phyloP scores from a whole-genome alignment of 805 yeast species.

The Metschnikowia lunata region DNA sequence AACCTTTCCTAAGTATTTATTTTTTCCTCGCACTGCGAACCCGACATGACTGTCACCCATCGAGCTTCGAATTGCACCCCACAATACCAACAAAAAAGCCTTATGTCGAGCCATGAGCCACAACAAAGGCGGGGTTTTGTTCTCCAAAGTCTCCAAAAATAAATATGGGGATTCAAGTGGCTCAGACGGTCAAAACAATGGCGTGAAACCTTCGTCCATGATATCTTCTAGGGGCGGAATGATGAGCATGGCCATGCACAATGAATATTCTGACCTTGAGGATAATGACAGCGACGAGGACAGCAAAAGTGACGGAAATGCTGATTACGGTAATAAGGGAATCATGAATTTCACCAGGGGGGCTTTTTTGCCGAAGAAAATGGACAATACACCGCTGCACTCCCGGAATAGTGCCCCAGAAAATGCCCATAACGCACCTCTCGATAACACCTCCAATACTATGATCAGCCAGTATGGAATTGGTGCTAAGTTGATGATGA shows the following conservation, averaged over 20 bases:
- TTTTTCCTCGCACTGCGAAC: no score
- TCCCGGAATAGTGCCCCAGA: no score
- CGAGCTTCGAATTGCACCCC: no score
- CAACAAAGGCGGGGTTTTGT: background rate
- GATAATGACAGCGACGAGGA: constrained; percentile 7
- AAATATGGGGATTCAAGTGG: background rate
- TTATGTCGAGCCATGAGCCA: constrained; percentile 1
- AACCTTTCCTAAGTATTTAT: no score
- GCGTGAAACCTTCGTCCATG: background rate
- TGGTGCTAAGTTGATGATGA: constrained; percentile 71
- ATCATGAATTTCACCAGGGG: no score
- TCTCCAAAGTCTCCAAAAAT: constrained; percentile 1
- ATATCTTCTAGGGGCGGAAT: background rate
- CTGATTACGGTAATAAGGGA: no score
- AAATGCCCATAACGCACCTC: no score
- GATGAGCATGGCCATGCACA: constrained; percentile 5
- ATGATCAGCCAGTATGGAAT: constrained; percentile 56
- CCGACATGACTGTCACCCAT: no score
- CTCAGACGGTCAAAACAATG: background rate
- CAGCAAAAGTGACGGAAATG: no score
- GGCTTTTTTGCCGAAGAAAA: no score
- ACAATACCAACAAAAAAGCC: background rate
- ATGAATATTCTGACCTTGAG: constrained; percentile 15
- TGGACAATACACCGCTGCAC: no score
- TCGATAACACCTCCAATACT: background rate